Conservation (phyloP, 805 yeast species). For the Ogataea allantospora region DNA sequence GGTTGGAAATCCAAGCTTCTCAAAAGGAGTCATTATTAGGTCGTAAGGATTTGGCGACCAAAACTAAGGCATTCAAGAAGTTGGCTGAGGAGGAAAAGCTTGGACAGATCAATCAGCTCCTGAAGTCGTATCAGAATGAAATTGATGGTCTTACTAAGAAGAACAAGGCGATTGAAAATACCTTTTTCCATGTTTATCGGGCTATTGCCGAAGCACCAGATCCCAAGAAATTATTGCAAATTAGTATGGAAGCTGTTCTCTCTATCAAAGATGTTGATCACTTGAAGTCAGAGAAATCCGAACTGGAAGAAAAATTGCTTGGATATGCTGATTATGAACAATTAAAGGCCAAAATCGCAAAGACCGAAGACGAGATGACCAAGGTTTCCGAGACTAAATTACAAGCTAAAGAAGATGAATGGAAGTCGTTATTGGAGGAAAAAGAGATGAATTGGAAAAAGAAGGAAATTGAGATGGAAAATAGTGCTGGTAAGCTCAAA, state of each 20-base stretch:
- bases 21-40: constrained; percentile 67
- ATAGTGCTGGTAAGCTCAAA: constrained; percentile 51
- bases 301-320: constrained; percentile 57
- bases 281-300: constrained; percentile 49
- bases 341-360: constrained; percentile 58
- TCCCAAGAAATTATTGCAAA: constrained; percentile 77
- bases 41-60: constrained; percentile 74
- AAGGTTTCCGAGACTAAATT: constrained; percentile 53
- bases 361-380: constrained; percentile 60
- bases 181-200: constrained; percentile 73
- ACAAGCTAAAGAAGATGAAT: constrained; percentile 71
- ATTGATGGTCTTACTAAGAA: constrained; percentile 80
- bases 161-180: constrained; percentile 68
- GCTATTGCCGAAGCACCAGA: constrained; percentile 88
- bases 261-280: constrained; percentile 45
- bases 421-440: constrained; percentile 67
- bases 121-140: constrained; percentile 81
- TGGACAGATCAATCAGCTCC: constrained; percentile 58
- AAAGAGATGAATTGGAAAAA: constrained; percentile 66
- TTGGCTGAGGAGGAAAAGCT: constrained; percentile 66
- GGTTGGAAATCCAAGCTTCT: constrained; percentile 64
- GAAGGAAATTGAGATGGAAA: constrained; percentile 50
- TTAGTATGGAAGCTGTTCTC: constrained; percentile 61
- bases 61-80: constrained; percentile 84
- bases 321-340: constrained; percentile 77